phyloP scores from a whole-genome alignment of 768 basidiomycete species.

The Pleurotus citrinopileatus region DNA sequence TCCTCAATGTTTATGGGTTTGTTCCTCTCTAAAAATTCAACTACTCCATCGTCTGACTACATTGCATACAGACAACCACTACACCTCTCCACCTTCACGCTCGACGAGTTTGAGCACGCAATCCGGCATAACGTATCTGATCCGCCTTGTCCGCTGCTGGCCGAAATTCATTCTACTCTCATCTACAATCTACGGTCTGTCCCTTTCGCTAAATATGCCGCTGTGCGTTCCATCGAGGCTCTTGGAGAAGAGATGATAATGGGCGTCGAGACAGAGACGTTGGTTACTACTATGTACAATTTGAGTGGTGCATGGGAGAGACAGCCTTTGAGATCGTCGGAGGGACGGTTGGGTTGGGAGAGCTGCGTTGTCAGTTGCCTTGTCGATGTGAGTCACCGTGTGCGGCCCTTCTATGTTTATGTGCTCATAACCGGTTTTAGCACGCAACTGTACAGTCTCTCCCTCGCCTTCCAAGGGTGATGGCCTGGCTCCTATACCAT shows the following conservation, averaged over 20 bases:
- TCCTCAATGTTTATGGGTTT: conserved; percentile 91
- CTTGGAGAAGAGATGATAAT: conserved; percentile 40
- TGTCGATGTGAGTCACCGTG: conserved; percentile 71
- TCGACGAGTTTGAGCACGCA: conserved; percentile 91
- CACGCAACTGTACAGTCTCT: conserved; percentile 73
- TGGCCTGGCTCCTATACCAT: conserved; percentile 72
- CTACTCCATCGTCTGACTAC: conserved; percentile 12
- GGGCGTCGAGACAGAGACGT: conserved; percentile 60
- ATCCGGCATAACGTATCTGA: conserved; percentile 74
- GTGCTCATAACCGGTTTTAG: conserved; percentile 32
- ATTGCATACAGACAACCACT: conserved; percentile 66
- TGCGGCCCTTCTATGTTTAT: background rate
- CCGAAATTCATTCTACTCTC: conserved; percentile 86
- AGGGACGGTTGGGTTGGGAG: conserved; percentile 87
- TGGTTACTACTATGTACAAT: conserved; percentile 70
- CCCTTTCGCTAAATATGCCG: conserved; percentile 71
- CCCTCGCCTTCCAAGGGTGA: conserved; percentile 65
- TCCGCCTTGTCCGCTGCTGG: conserved; percentile 71
- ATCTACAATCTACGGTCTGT: conserved; percentile 89
- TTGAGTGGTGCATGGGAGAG: conserved; percentile 88
- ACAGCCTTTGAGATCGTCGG: conserved; percentile 65
- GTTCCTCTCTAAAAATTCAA: conserved; percentile 20
- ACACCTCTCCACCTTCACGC: conserved; percentile 80
- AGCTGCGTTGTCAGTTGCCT: conserved; percentile 85
- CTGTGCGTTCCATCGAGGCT: conserved; percentile 60